A percentile compares a stretch with the other conserved stretches of the same genome.
Conservation (phyloP, 1,139 yeast species). For the Casaregolazyma suthepensis region DNA sequence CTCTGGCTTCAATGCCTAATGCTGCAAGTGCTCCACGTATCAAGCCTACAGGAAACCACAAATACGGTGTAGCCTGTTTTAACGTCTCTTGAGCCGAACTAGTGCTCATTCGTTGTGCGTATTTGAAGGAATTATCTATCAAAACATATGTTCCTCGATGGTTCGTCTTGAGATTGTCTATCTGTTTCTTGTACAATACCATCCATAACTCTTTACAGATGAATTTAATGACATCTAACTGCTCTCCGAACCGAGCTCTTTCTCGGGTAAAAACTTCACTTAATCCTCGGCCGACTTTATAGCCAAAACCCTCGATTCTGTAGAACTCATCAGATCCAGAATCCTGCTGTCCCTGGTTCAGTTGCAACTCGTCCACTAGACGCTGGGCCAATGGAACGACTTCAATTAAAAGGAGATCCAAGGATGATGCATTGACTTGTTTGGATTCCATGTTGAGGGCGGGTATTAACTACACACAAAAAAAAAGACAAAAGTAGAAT, state of each 20-base stretch:
- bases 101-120: constrained; percentile 52
- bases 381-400: constrained; percentile 65
- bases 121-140: constrained; percentile 58
- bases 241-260: constrained; percentile 47
- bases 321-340: constrained; percentile 40
- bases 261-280: constrained; percentile 66
- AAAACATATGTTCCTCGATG: constrained; percentile 80
- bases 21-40: constrained; percentile 73
- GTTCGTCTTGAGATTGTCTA: constrained; percentile 86
- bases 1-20: constrained; percentile 61
- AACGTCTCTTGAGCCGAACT: constrained; percentile 25
- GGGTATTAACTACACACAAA: too few relatives aligned
- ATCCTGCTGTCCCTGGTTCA: constrained; percentile 24
- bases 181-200: constrained; percentile 70
- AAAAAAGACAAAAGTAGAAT: too few relatives aligned
- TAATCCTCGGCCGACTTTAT: constrained; percentile 64
- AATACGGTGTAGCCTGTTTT: constrained; percentile 38
- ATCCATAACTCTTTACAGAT: constrained; percentile 92
- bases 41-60: constrained; percentile 80
- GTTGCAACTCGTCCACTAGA: constrained; percentile 38
- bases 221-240: constrained; percentile 81
- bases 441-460: constrained; percentile 4
- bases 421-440: constrained; percentile 43
- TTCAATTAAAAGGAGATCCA: constrained; percentile 66
- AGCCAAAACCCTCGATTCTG: constrained; percentile 66